Conservation (phyloP, 768 basidiomycete genomes). For the Suillus subaureus region DNA sequence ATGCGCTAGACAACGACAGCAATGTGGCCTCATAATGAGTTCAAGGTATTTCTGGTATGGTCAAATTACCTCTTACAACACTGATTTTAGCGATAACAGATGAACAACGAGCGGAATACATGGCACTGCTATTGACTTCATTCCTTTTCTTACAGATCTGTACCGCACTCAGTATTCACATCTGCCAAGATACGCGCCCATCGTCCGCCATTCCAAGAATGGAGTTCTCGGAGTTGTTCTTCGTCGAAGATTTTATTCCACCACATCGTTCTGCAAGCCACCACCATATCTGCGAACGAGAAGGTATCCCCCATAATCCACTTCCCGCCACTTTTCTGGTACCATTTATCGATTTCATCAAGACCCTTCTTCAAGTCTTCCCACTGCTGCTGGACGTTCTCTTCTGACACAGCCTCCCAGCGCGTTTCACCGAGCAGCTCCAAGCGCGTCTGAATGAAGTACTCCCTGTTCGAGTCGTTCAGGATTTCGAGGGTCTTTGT, state of each 20-base stretch:
- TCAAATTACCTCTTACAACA: too few relatives aligned
- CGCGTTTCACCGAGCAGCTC: neutral
- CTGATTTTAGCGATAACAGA: too few relatives aligned
- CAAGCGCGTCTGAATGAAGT: slow-evolving; percentile 5
- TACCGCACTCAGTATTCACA: slow-evolving; percentile 5
- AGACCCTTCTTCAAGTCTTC: slow-evolving; percentile 8
- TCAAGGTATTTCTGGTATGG: too few relatives aligned
- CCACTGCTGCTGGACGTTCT: neutral
- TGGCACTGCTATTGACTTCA: neutral
- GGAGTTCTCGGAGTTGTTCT: slow-evolving; percentile 5
- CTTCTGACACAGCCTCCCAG: neutral
- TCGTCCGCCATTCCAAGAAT: slow-evolving; percentile 11
- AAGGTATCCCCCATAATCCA: slow-evolving; percentile 10
- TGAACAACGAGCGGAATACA: too few relatives aligned
- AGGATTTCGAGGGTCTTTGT: slow-evolving; percentile 1
- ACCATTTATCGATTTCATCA: slow-evolving; percentile 7
- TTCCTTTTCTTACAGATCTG: neutral
- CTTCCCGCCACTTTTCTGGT: slow-evolving; percentile 10
- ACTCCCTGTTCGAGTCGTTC: slow-evolving; percentile 9
- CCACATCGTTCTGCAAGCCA: slow-evolving; percentile 9
- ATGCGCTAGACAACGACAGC: neutral
- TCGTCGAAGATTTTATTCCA: slow-evolving; percentile 7
- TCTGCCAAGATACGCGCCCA: slow-evolving; percentile 3
- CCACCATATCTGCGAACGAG: slow-evolving; percentile 9
- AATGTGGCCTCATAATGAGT: too few relatives aligned